phyloP scores from a whole-genome alignment of 257 asterid species.

The Solanum gracilifrons region DNA sequence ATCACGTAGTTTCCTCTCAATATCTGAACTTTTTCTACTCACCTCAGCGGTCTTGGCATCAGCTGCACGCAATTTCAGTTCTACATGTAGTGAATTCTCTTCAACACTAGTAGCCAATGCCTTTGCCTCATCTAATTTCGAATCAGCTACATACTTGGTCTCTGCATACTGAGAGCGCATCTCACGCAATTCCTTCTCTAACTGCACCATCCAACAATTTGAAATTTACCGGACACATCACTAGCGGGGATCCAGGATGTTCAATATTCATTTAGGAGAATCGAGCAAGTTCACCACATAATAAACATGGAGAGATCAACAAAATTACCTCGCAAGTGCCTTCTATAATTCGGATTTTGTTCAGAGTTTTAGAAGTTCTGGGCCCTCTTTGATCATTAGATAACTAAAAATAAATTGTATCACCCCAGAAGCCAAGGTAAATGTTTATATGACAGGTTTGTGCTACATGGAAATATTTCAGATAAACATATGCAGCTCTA shows the following conservation, averaged over 20 bases:
- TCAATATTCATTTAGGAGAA: not conserved
- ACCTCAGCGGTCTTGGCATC: constrained; percentile 93
- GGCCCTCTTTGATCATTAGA: not conserved
- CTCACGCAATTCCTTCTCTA: constrained; percentile 75
- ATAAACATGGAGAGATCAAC: not conserved
- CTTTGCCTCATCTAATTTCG: constrained; percentile 53
- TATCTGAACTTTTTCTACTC: constrained; percentile 77
- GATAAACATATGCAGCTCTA: not conserved
- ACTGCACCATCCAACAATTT: constrained; percentile 31
- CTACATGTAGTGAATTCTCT: constrained; percentile 85
- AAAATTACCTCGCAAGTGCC: not conserved
- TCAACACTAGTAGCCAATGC: constrained; percentile 69
- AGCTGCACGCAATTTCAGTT: constrained; percentile 71
- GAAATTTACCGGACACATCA: not conserved
- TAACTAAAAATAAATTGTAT: not conserved
- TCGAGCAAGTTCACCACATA: not conserved
- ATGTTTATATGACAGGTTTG: not conserved
- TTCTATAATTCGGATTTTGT: not conserved
- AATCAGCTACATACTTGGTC: constrained; percentile 83
- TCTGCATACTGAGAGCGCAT: constrained; percentile 90
- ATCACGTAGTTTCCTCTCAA: constrained; percentile 65
- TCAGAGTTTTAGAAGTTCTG: not conserved
- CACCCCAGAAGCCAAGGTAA: not conserved
- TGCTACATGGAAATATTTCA: not conserved
- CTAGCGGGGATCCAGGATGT: not conserved